Percentiles rank a stretch among this genome's conserved stretches.
These are phyloP conservation scores for Shiraia sp. DNA, from an alignment of 2,329 filamentous ascomycete genomes.

Conservation along the genomic window DNA sequence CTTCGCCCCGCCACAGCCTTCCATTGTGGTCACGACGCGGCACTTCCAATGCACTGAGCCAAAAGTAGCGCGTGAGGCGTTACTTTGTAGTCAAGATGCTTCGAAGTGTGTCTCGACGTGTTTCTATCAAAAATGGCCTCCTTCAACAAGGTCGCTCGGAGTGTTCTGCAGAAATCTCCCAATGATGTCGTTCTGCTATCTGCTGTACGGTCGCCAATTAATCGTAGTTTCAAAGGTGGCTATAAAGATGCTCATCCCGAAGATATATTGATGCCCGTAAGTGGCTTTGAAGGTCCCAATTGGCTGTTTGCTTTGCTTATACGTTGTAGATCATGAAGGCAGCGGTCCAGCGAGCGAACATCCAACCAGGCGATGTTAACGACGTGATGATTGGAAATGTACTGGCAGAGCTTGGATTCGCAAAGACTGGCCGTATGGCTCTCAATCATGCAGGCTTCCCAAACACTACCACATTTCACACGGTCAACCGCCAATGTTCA, in stretches of 20 bases:
- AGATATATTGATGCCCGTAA: conserved; percentile 70
- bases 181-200: conserved; percentile 96
- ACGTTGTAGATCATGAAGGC: conserved; percentile 70
- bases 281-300: conserved; percentile 53
- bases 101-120: not conserved
- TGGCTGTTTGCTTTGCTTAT: conserved; percentile 62
- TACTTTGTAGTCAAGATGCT: conserved; percentile 1
- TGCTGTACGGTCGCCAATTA: conserved; percentile 82
- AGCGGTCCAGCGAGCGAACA: conserved; percentile 30
- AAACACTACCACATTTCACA: conserved; percentile 78
- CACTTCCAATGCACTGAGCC: conserved; percentile 18
- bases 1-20: conserved; percentile 34
- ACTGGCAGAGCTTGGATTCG: conserved; percentile 79
- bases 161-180: conserved; percentile 81
- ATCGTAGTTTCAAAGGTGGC: conserved; percentile 86
- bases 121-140: conserved; percentile 24
- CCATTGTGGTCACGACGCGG: conserved; percentile 19
- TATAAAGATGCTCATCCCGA: conserved; percentile 93
- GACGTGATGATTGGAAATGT: conserved; percentile 64
- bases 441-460: conserved; percentile 89
- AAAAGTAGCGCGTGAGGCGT: conserved; percentile 9
- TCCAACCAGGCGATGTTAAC: conserved; percentile 28
- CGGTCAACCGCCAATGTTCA: conserved; percentile 94
- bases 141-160: conserved; percentile 41
- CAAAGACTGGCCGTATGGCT: conserved; percentile 88